Conservation (phyloP, 192 early-diverging fungal genomes). For the Coemansia sp. region DNA sequence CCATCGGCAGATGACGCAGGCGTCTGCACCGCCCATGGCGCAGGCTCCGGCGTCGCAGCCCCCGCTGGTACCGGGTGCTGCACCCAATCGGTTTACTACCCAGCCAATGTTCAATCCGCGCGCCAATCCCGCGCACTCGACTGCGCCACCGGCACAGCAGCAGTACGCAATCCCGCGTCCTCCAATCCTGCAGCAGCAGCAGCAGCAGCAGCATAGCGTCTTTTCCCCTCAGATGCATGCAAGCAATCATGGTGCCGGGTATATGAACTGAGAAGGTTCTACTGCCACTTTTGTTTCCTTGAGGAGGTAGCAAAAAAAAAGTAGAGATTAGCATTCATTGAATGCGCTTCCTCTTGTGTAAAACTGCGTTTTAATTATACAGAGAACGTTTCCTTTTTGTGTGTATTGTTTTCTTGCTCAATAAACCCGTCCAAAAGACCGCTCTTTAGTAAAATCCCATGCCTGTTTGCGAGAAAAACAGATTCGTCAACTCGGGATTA, state of each 20-base stretch:
- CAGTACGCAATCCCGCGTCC: neutral
- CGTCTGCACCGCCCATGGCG: neutral
- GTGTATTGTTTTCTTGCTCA: neutral
- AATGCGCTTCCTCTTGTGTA: neutral
- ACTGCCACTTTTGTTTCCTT: neutral
- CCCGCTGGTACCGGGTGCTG: neutral
- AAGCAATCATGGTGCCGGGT: neutral
- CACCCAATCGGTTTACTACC: neutral
- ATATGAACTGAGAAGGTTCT: neutral
- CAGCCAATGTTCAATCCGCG: neutral
- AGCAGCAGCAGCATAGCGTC: constrained; percentile 8
- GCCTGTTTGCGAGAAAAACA: constrained; percentile 16
- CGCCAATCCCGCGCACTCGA: neutral
- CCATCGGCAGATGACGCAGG: neutral
- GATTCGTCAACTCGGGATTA: constrained; percentile 6
- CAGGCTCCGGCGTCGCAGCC: neutral
- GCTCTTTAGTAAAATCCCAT: neutral
- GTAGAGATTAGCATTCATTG: too few species aligned
- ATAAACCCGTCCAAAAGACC: neutral
- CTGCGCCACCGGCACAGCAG: constrained; percentile 1
- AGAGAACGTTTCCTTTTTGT: constrained; percentile 1
- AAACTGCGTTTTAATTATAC: neutral
- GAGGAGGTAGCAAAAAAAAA: too few species aligned
- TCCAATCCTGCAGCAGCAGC: constrained; percentile 7
- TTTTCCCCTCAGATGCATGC: constrained; percentile 10